Conservation (phyloP, 257 asterid genomes). For the Fraxinus quadrangulata region DNA sequence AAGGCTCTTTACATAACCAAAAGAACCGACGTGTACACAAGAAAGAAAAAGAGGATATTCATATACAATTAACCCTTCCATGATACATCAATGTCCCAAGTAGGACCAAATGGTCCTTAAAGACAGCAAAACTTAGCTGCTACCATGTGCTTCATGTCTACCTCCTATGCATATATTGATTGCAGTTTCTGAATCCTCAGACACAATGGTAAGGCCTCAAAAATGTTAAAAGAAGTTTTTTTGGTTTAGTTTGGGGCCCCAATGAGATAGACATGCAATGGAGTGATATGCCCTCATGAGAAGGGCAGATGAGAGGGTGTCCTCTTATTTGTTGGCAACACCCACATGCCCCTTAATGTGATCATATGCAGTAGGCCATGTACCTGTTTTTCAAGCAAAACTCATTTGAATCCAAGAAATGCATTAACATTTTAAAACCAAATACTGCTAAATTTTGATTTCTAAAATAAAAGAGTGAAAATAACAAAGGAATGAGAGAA, state of each 20-base stretch:
- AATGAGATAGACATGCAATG: not conserved
- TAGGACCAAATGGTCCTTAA: not conserved
- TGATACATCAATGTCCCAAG: not conserved
- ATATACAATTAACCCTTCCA: not conserved
- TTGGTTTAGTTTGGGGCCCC: constrained; percentile 16
- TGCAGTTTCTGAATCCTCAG: not conserved
- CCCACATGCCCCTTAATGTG: constrained; percentile 19
- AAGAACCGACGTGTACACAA: not conserved
- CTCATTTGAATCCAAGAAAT: not conserved
- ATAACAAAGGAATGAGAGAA: not conserved
- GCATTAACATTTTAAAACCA: not conserved
- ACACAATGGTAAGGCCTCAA: not conserved
- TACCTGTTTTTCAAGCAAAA: not conserved
- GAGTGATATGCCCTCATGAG: constrained; percentile 6
- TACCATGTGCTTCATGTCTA: not conserved
- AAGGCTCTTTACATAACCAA: not conserved
- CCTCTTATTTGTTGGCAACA: constrained; percentile 6
- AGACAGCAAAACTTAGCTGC: not conserved
- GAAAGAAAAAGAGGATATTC: not conserved
- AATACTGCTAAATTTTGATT: not conserved
- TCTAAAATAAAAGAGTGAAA: not conserved
- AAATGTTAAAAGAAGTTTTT: constrained; percentile 2
- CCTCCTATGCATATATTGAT: not conserved
- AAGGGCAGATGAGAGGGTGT: constrained; percentile 1
- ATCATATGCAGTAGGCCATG: constrained; percentile 17